A percentile compares a stretch with the other conserved stretches of the same genome.
phyloP scores from a whole-genome alignment of 495 filamentous ascomycete species.

The Alectoria sarmentosa region DNA sequence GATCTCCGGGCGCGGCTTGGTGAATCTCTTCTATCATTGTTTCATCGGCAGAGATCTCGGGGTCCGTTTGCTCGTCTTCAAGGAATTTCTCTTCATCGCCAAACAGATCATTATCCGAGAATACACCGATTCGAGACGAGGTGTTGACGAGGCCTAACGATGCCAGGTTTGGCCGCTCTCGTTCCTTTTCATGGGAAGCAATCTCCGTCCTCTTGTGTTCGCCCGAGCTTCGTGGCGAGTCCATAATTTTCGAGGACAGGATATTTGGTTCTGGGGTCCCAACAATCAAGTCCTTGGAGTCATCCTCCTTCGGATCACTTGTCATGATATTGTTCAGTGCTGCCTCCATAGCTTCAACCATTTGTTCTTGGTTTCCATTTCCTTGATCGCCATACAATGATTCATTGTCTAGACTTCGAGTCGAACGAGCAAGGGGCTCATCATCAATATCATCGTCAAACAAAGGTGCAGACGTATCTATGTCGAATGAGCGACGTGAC shows the following conservation, averaged over 20 bases:
- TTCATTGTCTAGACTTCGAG: constrained; percentile 47
- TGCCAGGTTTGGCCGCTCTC: constrained; percentile 73
- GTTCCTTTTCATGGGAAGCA: constrained; percentile 40
- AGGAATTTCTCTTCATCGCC: constrained; percentile 81
- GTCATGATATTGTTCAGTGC: constrained; percentile 95
- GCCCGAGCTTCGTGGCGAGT: constrained; percentile 48
- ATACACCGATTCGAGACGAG: constrained; percentile 75
- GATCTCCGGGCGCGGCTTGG: constrained; percentile 90
- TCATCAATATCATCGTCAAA: constrained; percentile 64
- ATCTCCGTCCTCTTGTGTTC: constrained; percentile 44
- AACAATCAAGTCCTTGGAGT: constrained; percentile 50
- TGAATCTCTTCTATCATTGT: constrained; percentile 78
- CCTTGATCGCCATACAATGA: constrained; percentile 42
- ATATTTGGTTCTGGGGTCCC: constrained; percentile 38
- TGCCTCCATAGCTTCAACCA: constrained; percentile 90
- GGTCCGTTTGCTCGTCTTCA: constrained; percentile 77
- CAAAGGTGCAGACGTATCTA: constrained; percentile 45
- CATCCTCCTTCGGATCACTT: constrained; percentile 58
- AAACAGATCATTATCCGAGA: constrained; percentile 88
- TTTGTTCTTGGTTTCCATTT: constrained; percentile 40
- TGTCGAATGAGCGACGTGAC: constrained; percentile 51
- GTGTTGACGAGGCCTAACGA: constrained; percentile 84
- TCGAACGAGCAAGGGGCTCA: constrained; percentile 54
- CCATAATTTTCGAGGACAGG: constrained; percentile 40
- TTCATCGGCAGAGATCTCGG: constrained; percentile 48